Base-by-base conservation (phyloP, 768 basidiomycete genomes). In the Lactarius quietus region DNA sequence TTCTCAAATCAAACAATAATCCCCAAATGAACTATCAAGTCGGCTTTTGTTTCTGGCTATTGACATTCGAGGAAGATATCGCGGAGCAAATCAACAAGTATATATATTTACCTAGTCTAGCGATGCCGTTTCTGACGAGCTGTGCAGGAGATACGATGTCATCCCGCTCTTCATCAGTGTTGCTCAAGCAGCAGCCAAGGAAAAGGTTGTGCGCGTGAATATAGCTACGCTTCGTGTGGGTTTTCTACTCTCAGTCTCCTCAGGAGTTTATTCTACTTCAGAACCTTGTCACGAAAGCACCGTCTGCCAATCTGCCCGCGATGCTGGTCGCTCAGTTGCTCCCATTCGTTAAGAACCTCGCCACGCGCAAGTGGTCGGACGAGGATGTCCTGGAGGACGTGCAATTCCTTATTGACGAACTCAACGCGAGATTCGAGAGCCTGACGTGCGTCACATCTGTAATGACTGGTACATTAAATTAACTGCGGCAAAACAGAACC, bases 11-110 rank as follows among this genome's bases (percentile, higher is more conserved):
- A 59, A 90, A 86, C 67, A 87, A 92, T 18, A 86, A 87, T 26
- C 92, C 95, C 23, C 97, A 99, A 77, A 92, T 96, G 87, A 90
- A 86, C 78, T 99, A 98, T 74, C 95, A 97, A 81, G 87, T 95
- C 51, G 86, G 86, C 29, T 92, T 93, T 74, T 96, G 93, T 74
- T 79, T 98, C 67, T 99, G 97, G 97, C 78, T 98, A 58, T 78
- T 98, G 62, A 91, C 94, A 0, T 99, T 97, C 68, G 94, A 99
- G 73, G 82, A 86, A 71, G 83, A 88, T 41, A 82, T 97, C 35
- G 91, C 95, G 1, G 86, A 90, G 68, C 83, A 92, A 59, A 86
- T 98, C 72, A 92, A 98, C 77, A 88, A 87, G 95, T 95, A 65
- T 55, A 85, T 76, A 1, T 12, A 9, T 29, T 12, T 58, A 17